Evolutionary conservation across 495 filamentous ascomycete genomes (phyloP), one percentile per base, ranked within the genome.

Genomic region (Penicillium psychrofluorescens): DNA sequence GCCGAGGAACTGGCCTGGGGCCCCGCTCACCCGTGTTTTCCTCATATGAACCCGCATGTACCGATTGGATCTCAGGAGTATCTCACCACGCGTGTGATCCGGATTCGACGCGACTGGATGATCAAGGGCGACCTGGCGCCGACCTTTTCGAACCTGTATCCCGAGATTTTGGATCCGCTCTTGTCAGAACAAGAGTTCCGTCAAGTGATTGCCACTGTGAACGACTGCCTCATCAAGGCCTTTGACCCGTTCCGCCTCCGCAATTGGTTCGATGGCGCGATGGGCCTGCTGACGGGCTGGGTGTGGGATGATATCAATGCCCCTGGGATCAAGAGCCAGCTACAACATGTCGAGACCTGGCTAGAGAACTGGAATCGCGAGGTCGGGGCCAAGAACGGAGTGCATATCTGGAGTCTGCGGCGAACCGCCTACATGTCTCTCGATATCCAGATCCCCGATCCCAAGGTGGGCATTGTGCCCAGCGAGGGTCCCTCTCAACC

Each of bases 1-100:
- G 64, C 66, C 11, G 71, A 76, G 32, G 76, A 80, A 32, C 63
- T 76, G 42, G 66, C 76, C 14, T 96, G 90, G 90, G 88, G 88
- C 2, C 88, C 89, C 14, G 80, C 82, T 14, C 90, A 96, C 56
- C 90, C 90, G 6, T 95, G 90, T 61, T 95, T 81, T 58, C 90
- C 90, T 35, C 92, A 99, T 62, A 72, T 84, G 42, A 99, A 99
- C 60, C 88, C 90, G 0, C 88, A 95, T 60, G 86, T 96, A 12
- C 87, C 90, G 1, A 57, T 85, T 13, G 72, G 79, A 36, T 91
- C 86, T 2, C 70, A 78, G 7, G 79, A 95, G 49, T 85, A 83
- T 53, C 62, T 72, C 35, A 79, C 69, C 7, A 99, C 92, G 11
- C 81, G 90, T 46, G 83, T 99, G 41, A 96, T 99, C 58, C 84